These are phyloP conservation scores for Mycena vitilis DNA, from an alignment of 768 basidiomycete genomes.

Conservation along the genomic window DNA sequence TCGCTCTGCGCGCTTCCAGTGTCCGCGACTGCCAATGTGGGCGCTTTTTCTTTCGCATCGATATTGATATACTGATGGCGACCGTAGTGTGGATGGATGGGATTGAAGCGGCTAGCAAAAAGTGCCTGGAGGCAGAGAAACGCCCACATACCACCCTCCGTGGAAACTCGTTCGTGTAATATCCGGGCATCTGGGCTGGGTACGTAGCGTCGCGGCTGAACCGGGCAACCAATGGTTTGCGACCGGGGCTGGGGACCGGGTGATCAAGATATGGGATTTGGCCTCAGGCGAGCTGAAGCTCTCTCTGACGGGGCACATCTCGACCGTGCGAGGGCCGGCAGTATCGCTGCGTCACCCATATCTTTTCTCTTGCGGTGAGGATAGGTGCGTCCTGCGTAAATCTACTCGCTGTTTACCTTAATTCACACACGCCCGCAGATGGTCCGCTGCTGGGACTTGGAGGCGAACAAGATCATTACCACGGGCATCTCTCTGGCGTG, in stretches of 20 bases:
- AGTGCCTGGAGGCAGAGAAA: conserved; percentile 58
- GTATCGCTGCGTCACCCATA: conserved; percentile 96
- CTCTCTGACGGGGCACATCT: no score
- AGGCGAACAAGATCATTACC: no score
- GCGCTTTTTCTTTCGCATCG: conserved; percentile 23
- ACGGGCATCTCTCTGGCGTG: no score
- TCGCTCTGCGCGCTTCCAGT: conserved; percentile 68
- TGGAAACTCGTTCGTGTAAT: conserved; percentile 98
- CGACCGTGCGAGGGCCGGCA: conserved; percentile 92
- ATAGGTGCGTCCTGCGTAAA: conserved; percentile 72
- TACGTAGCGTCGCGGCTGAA: conserved; percentile 94
- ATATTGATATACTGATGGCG: conserved; percentile 47
- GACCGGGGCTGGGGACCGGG: conserved; percentile 96
- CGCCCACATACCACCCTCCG: conserved; percentile 94
- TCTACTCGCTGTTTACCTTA: not conserved
- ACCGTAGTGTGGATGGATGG: conserved; percentile 46
- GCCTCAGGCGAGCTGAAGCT: conserved; percentile 97
- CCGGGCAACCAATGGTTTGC: conserved; percentile 99
- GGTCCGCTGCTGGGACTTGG: no score
- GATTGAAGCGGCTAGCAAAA: no score
- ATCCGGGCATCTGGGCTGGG: conserved; percentile 98
- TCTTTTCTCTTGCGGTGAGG: conserved; percentile 96
- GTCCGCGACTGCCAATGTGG: conserved; percentile 67
- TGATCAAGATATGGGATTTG: conserved; percentile 99
- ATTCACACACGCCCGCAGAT: conserved; percentile 65